Evolutionary conservation across 257 asterid species (phyloP).

Genomic region (Solanum neorickii): DNA sequence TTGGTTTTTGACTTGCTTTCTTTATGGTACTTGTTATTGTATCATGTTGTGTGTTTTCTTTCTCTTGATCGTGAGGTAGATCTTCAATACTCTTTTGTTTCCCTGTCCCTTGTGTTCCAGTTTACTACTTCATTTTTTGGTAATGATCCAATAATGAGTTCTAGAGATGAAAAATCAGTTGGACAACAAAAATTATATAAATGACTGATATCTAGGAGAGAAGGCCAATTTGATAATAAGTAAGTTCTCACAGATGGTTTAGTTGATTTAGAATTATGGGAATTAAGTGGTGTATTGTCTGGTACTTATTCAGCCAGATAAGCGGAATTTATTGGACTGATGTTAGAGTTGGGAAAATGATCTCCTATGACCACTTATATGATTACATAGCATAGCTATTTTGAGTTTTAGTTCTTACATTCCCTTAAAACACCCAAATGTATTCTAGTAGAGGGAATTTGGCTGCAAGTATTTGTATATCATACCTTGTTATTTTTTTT

Average conservation of each 20-base stretch:
- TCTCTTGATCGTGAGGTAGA: too few relatives aligned
- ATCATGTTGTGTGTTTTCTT: too few relatives aligned
- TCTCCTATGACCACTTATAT: not conserved
- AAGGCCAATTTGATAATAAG: conserved; percentile 64
- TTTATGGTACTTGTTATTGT: too few relatives aligned
- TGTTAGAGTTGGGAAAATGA: not conserved
- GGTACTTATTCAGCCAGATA: not conserved
- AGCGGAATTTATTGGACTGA: not conserved
- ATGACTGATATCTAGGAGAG: conserved; percentile 61
- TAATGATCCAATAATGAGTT: conserved; percentile 13
- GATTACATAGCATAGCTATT: not conserved
- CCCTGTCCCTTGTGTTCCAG: too few relatives aligned
- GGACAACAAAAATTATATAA: conserved; percentile 11
- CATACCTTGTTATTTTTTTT: too few relatives aligned
- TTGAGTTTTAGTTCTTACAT: not conserved
- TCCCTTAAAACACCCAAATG: not conserved
- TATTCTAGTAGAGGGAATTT: not conserved
- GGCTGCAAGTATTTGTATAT: not conserved
- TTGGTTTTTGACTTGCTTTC: too few relatives aligned
- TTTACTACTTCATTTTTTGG: conserved; percentile 15
- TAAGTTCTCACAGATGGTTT: not conserved
- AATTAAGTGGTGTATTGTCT: not conserved
- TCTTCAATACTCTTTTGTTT: too few relatives aligned
- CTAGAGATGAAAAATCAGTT: conserved; percentile 18
- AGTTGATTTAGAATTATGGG: not conserved